Evolutionary conservation across 768 basidiomycete genomes (phyloP).

Genomic region (Suillus spraguei): DNA sequence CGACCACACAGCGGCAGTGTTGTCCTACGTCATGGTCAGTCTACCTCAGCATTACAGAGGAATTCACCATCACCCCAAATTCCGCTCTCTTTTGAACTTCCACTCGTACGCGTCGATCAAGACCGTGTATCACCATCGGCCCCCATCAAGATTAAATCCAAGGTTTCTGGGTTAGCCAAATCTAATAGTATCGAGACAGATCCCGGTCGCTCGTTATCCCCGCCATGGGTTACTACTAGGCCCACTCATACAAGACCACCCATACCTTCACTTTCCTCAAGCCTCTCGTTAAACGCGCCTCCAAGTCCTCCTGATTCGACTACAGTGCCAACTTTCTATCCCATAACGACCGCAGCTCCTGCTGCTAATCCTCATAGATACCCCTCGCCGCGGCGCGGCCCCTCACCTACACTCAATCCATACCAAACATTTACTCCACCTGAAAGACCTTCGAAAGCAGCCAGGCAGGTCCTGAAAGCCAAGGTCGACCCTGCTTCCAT

Average conservation of each 20-base stretch:
- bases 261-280: conserved; percentile 33
- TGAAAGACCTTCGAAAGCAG: conserved; percentile 24
- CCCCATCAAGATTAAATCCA: conserved; percentile 59
- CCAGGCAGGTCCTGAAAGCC: conserved; percentile 20
- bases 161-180: conserved; percentile 54
- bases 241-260: conserved; percentile 28
- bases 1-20: conserved; percentile 34
- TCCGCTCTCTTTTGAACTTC: conserved; percentile 19
- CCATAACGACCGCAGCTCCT: conserved; percentile 56
- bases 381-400: conserved; percentile 36
- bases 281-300: conserved; percentile 26
- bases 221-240: conserved; percentile 34
- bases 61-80: conserved; percentile 16
- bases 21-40: conserved; percentile 28
- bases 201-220: conserved; percentile 40
- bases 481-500: conserved; percentile 59
- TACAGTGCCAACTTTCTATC: conserved; percentile 41
- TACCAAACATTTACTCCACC: conserved; percentile 27
- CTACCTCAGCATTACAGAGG: conserved; percentile 24
- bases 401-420: conserved; percentile 38
- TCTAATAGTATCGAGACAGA: conserved; percentile 18
- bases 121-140: conserved; percentile 21
- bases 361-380: conserved; percentile 65
- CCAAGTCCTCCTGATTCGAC: conserved; percentile 28
- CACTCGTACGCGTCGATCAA: conserved; percentile 12